Conservation (phyloP, 176 grass and related monocot genomes). For the Triticum monococcum region DNA sequence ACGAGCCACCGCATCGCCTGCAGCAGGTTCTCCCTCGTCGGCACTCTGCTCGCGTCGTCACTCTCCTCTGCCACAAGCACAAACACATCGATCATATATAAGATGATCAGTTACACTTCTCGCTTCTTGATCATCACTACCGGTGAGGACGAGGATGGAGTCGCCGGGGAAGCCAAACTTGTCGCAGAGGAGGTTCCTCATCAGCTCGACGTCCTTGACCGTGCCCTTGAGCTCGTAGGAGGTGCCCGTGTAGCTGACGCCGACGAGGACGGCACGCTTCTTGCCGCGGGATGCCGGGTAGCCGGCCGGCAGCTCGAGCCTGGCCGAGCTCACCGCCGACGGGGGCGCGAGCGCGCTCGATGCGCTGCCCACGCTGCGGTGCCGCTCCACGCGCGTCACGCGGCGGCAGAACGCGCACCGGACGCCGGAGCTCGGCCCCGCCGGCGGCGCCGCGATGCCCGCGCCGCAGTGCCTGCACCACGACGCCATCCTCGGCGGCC, state of each 20-base stretch:
- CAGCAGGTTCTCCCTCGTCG: constrained; percentile 61
- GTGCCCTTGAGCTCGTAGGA: constrained; percentile 72
- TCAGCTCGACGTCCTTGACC: constrained; percentile 68
- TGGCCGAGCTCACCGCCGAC: not conserved
- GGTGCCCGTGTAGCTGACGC: constrained; percentile 56
- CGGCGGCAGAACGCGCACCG: constrained; percentile 50
- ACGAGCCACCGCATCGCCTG: constrained; percentile 84
- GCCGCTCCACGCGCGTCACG: constrained; percentile 30
- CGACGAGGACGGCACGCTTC: constrained; percentile 87
- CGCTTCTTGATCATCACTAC: not conserved
- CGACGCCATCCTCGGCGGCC: not conserved
- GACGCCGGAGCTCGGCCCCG: constrained; percentile 22
- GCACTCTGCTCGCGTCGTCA: constrained; percentile 20
- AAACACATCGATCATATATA: not conserved
- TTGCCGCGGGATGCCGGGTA: constrained; percentile 45
- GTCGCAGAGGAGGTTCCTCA: constrained; percentile 55
- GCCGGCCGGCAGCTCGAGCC: constrained; percentile 23
- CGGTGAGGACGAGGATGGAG: constrained; percentile 70
- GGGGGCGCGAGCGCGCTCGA: not conserved
- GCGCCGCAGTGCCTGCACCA: constrained; percentile 55
- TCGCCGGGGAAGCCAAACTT: constrained; percentile 60
- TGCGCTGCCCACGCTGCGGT: not conserved
- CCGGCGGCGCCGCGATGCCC: constrained; percentile 6
- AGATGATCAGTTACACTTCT: not conserved
- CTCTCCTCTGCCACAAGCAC: constrained; percentile 21